phyloP scores from a whole-genome alignment of 345 rosid species.

The Cardamine resedifolia region DNA sequence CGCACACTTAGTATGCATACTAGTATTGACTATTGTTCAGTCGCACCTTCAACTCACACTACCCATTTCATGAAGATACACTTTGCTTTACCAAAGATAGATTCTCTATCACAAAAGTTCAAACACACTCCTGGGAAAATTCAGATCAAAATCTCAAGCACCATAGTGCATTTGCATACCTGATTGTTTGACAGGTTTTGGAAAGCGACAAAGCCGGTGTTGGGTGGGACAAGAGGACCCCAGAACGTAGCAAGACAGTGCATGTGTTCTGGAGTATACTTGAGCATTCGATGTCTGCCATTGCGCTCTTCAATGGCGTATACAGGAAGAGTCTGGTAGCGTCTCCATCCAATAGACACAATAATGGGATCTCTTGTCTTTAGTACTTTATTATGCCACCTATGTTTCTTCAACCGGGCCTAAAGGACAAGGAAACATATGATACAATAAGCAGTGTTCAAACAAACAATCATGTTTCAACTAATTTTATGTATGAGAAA shows the following conservation, averaged over 20 bases:
- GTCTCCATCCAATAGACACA: conserved; percentile 95
- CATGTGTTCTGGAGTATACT: conserved; percentile 96
- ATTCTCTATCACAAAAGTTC: conserved; percentile 17
- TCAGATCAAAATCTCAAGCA: conserved; percentile 3
- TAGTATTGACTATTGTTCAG: conserved; percentile 10
- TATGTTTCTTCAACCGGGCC: conserved; percentile 82
- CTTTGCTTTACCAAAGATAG: conserved; percentile 11
- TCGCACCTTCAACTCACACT: conserved; percentile 9
- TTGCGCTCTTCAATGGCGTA: conserved; percentile 80
- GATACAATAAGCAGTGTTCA: not conserved
- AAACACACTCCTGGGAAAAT: conserved; percentile 9
- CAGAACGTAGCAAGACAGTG: conserved; percentile 95
- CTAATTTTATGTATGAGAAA: not conserved
- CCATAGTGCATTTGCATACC: conserved; percentile 43
- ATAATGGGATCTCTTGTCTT: conserved; percentile 89
- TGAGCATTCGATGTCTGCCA: conserved; percentile 93
- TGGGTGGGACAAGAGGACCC: conserved; percentile 98
- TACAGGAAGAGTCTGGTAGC: conserved; percentile 84
- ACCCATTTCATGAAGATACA: conserved; percentile 6
- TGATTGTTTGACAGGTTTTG: conserved; percentile 76
- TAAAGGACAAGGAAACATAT: conserved; percentile 32
- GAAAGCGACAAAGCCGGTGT: conserved; percentile 85
- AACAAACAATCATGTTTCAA: conserved; percentile 6
- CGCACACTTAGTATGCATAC: not conserved
- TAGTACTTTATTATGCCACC: conserved; percentile 91